phyloP scores from a whole-genome alignment of 352 stramenopile species.

The Porosira glacialis region DNA sequence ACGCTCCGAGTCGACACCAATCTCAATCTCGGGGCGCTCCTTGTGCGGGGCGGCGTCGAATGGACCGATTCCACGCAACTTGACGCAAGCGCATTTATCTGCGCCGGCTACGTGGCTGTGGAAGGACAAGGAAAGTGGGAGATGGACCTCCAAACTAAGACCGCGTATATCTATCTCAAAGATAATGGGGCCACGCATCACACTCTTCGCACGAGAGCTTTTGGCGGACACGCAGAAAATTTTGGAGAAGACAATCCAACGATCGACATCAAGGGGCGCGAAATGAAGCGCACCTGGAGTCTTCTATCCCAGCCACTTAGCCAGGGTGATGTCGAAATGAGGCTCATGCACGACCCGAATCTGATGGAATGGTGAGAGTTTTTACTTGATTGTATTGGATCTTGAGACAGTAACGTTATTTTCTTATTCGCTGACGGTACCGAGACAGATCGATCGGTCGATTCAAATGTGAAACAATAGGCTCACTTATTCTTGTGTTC shows the following conservation, averaged over 20 bases:
- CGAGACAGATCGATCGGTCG: no score
- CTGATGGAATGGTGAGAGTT: constrained; percentile 59
- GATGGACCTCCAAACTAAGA: constrained; percentile 37
- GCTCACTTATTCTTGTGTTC: neutral
- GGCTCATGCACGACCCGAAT: constrained; percentile 52
- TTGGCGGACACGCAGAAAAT: constrained; percentile 39
- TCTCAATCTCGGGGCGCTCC: constrained; percentile 45
- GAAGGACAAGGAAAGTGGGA: constrained; percentile 28
- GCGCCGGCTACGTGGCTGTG: constrained; percentile 61
- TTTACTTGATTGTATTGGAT: no score
- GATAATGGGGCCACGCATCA: constrained; percentile 54
- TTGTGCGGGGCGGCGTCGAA: constrained; percentile 42
- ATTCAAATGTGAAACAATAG: neutral
- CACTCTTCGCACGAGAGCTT: constrained; percentile 35
- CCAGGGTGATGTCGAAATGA: constrained; percentile 33
- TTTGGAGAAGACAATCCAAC: constrained; percentile 27
- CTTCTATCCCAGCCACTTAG: constrained; percentile 45
- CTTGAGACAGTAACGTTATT: no score
- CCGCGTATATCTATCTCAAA: constrained; percentile 51
- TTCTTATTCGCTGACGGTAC: no score
- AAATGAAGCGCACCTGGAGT: constrained; percentile 57
- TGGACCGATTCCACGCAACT: constrained; percentile 47
- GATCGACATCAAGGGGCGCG: constrained; percentile 48
- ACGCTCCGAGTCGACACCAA: constrained; percentile 12
- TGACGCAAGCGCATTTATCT: constrained; percentile 37